Evolutionary conservation across 1,139 yeast species (phyloP).

Genomic region (Taphrina populina): DNA sequence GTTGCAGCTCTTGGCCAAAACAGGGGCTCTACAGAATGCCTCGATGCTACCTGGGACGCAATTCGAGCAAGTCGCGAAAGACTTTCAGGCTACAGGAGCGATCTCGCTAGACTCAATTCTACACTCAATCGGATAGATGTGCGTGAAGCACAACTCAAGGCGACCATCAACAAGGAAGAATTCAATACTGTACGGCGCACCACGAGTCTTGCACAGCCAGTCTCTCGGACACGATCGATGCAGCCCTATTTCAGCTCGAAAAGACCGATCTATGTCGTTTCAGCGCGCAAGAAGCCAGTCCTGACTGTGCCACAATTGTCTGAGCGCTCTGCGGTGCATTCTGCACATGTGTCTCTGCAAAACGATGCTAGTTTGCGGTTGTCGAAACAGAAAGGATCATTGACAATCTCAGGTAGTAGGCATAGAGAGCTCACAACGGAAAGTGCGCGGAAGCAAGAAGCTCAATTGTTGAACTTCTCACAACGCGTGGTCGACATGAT

Average conservation of each 20-base stretch:
- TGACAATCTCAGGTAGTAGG: no score
- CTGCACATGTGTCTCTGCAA: constrained; percentile 13
- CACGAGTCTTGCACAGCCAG: not conserved
- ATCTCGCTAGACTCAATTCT: constrained; percentile 3
- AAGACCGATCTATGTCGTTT: not conserved
- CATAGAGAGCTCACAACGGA: no score
- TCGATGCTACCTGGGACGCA: no score
- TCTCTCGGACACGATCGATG: not conserved
- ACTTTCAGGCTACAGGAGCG: not conserved
- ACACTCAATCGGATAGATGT: not conserved
- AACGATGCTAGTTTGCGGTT: no score
- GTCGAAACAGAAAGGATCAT: no score
- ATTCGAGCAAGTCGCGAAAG: not conserved
- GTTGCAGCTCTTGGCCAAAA: no score
- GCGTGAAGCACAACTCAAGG: not conserved
- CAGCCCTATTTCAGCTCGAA: constrained; percentile 6
- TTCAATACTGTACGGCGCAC: not conserved
- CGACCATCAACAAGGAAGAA: not conserved
- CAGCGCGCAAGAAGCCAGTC: not conserved
- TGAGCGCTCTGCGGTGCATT: not conserved
- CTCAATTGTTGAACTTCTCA: no score
- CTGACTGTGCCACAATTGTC: not conserved
- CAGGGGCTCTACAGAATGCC: no score
- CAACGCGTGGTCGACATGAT: no score
- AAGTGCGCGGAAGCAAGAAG: no score